Evolutionary conservation across 495 filamentous ascomycete genomes (phyloP).

Genomic region (Aspergillus nanangensis): DNA sequence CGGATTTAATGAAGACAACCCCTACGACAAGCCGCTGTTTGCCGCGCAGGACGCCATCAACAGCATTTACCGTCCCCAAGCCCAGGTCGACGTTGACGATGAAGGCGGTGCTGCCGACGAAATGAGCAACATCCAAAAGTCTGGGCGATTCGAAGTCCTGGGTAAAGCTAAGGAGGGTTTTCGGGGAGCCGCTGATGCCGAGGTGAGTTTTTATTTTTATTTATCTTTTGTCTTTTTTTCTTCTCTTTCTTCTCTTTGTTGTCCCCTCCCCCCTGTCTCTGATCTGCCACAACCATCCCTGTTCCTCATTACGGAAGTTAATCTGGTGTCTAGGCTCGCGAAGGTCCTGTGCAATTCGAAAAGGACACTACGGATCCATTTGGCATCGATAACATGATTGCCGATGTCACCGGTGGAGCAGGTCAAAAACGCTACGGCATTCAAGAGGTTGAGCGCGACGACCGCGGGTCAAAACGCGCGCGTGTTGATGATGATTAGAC

Average conservation of each 20-base stretch:
- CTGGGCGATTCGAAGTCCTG: constrained; percentile 77
- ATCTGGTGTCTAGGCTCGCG: constrained; percentile 51
- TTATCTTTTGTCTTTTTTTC: neutral
- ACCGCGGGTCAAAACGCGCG: constrained; percentile 67
- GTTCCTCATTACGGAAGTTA: neutral
- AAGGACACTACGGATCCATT: constrained; percentile 88
- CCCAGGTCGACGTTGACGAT: constrained; percentile 64
- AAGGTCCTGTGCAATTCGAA: constrained; percentile 97
- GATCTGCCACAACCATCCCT: neutral
- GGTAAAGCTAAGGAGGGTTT: constrained; percentile 85
- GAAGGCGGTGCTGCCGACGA: constrained; percentile 77
- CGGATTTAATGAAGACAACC: constrained; percentile 97
- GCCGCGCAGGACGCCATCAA: constrained; percentile 93
- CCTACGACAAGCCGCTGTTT: constrained; percentile 96
- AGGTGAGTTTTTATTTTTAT: constrained; percentile 58
- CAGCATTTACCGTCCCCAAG: constrained; percentile 85
- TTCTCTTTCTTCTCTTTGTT: neutral
- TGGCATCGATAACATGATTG: constrained; percentile 88
- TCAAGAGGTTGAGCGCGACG: constrained; percentile 60
- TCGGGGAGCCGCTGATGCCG: constrained; percentile 81
- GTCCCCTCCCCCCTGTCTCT: neutral
- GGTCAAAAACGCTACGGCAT: constrained; percentile 81
- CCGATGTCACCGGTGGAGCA: constrained; percentile 60
- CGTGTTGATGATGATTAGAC: constrained; percentile 68
- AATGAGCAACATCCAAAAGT: constrained; percentile 81